Conservation (phyloP, 2,329 filamentous ascomycete species). For the Chalaropsis ovoidea region DNA sequence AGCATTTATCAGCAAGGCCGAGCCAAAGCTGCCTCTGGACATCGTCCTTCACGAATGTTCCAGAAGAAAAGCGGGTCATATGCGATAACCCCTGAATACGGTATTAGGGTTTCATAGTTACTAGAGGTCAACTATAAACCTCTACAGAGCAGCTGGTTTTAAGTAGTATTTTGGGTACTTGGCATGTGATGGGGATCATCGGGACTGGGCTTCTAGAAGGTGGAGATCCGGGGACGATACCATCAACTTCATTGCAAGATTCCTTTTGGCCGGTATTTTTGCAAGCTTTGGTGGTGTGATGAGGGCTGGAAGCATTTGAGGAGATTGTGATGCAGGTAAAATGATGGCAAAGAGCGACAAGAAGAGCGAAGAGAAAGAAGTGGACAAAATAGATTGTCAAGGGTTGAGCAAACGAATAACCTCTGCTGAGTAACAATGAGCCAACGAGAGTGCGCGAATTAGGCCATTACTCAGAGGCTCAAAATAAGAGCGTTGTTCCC, state of each 20-base stretch:
- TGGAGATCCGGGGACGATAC: neutral
- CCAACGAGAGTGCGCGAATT: neutral
- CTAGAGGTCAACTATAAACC: neutral
- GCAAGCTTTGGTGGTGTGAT: neutral
- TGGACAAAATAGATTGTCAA: neutral
- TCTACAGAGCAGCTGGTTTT: neutral
- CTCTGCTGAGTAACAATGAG: neutral
- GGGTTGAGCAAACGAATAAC: neutral
- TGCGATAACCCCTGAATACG: neutral
- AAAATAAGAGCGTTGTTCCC: neutral
- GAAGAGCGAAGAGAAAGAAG: neutral
- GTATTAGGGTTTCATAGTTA: neutral
- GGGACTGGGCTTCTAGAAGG: constrained; percentile 2
- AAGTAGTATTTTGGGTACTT: neutral
- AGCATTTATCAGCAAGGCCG: neutral
- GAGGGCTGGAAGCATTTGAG: no score
- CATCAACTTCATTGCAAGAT: neutral
- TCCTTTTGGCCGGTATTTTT: neutral
- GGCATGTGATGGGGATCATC: constrained; percentile 21
- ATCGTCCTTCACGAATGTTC: constrained; percentile 2
- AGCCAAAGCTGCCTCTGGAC: neutral
- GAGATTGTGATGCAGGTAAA: neutral
- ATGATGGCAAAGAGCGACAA: neutral
- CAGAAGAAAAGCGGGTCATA: neutral
- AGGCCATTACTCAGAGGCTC: neutral